Evolutionary conservation across 2,329 filamentous ascomycete genomes (phyloP), one percentile per base, ranked within the genome.

Genomic region (Achaetomium macrosporum): DNA sequence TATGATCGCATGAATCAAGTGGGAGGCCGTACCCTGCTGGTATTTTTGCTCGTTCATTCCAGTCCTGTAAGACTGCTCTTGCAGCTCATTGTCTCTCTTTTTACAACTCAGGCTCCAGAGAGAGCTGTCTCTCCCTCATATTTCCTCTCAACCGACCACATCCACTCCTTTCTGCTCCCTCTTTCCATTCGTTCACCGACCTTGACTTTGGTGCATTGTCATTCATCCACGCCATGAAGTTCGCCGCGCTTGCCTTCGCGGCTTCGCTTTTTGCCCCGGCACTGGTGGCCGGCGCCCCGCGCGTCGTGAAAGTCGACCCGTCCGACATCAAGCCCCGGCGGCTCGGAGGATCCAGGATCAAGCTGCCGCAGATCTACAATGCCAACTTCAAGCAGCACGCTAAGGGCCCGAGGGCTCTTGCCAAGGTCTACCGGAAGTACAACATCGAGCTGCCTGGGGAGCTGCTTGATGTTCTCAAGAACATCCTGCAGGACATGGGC

Each of bases 351-450:
- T 62, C 65, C 54, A 67, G 65, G n/a, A 71, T 74, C 55, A 66
- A 66, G 51, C 61, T 74, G 43, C 55, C 63, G 2, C 71, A 74
- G 60, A 64, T 73, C 3, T 64, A 66, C 30, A 73, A 74, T 51
- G 60, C 64, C 50, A 62, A 64, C 35, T 73, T 67, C 58, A 63
- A 64, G 59, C 60, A 66, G 61, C 39, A 60, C 19, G 61, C 63
- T 20, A 63, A 68, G 37, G 69, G 71, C n/a, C 65, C 69, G 3
- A 65, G 71, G 56, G 69, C 69, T 7, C 60, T 72, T 15, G 69
- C 67, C 42, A 68, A 68, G 55, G 67, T 68, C 33, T 73, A 72
- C 59, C 64, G 66, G 44, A 73, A 73, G 55, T 73, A 63, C 50
- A 68, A 69, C 29, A 57, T 64, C 0, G 55, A 65, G 17, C 57